A percentile compares a stretch with the other conserved stretches of the same genome.
These are phyloP conservation scores for Jamesozyma piceae DNA, from an alignment of 805 yeast genomes.

Conservation along the genomic window DNA sequence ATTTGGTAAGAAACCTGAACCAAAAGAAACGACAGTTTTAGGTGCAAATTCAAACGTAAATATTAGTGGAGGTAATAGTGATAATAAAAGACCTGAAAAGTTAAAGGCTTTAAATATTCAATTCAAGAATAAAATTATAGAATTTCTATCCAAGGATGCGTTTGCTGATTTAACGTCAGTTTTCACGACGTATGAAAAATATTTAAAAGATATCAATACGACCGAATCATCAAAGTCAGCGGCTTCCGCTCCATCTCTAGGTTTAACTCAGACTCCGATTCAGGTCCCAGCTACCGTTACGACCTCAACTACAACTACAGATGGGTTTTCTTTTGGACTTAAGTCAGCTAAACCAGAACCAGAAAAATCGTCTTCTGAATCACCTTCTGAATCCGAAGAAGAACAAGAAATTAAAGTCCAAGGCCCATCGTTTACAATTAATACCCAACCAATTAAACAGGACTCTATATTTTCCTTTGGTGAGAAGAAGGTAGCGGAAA, in stretches of 20 bases:
- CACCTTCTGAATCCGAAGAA: slow-evolving; percentile 9
- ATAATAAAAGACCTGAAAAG: slow-evolving; percentile 36
- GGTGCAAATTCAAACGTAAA: no score
- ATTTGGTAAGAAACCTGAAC: slow-evolving; percentile 5
- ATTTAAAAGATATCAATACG: slow-evolving; percentile 31
- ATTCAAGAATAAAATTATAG: slow-evolving; percentile 42
- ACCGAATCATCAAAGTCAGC: background rate
- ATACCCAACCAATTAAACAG: slow-evolving; percentile 39
- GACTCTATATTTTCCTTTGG: slow-evolving; percentile 44
- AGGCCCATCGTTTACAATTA: slow-evolving; percentile 58
- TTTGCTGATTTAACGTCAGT: slow-evolving; percentile 48
- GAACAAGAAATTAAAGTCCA: slow-evolving; percentile 59
- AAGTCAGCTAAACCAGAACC: background rate
- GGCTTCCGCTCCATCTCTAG: background rate
- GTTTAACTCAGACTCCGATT: background rate
- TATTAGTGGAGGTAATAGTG: no score
- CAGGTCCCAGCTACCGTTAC: background rate
- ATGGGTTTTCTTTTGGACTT: no score
- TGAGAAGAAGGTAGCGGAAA: slow-evolving; percentile 14
- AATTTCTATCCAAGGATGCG: slow-evolving; percentile 36
- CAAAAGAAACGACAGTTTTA: background rate
- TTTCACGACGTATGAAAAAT: slow-evolving; percentile 50
- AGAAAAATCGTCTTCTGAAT: no score
- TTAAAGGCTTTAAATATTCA: slow-evolving; percentile 57
- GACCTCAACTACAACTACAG: background rate